Conservation (phyloP, 2,329 filamentous ascomycete species). For the Scytalidium sp. region DNA sequence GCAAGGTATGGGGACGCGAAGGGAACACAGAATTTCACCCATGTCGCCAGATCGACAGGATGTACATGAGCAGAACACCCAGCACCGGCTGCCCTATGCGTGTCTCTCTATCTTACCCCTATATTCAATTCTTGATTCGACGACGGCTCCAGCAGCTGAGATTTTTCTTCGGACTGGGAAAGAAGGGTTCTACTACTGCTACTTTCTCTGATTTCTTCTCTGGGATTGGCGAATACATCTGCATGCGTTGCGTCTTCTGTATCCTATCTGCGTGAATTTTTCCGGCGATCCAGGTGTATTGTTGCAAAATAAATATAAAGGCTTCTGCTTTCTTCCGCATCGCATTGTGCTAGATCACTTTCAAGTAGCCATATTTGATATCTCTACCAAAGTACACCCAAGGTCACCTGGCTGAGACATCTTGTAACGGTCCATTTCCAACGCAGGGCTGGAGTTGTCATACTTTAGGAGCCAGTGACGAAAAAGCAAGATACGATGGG, state of each 20-base stretch:
- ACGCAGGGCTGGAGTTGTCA: no score
- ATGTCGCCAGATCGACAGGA: constrained; percentile 4
- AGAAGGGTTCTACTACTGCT: not conserved
- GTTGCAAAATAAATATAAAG: not conserved
- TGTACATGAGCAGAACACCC: not conserved
- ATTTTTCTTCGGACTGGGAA: not conserved
- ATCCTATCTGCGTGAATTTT: not conserved
- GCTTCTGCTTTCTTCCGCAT: not conserved
- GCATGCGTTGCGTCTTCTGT: not conserved
- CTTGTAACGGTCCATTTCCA: no score
- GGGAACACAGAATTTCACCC: not conserved
- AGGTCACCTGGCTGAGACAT: no score
- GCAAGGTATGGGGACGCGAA: not conserved
- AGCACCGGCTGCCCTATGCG: not conserved
- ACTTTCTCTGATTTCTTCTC: not conserved
- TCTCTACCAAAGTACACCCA: no score
- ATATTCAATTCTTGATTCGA: not conserved
- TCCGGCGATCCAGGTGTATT: not conserved
- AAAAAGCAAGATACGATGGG: no score
- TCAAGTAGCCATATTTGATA: no score
- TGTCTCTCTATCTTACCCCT: not conserved
- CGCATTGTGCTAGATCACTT: not conserved
- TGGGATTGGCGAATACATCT: not conserved
- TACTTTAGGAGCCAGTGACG: no score
- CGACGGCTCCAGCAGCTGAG: not conserved